Evolutionary conservation across 768 basidiomycete species (phyloP).

Genomic region (Mycena rosella): DNA sequence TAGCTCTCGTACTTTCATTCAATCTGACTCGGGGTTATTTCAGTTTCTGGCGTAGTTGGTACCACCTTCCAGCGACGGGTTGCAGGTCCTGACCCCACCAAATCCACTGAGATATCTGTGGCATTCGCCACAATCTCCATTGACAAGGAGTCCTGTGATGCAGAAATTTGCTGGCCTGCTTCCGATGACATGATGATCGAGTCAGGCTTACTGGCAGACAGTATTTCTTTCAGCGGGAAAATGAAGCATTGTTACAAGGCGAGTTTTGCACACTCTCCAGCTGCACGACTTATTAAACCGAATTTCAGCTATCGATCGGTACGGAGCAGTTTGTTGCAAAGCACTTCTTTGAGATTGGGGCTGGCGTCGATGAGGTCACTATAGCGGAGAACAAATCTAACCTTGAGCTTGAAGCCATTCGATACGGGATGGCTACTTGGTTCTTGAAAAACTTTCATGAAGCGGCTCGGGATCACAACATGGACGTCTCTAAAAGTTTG

Average conservation of each 20-base stretch:
- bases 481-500: background rate
- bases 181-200: background rate
- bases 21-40: background rate
- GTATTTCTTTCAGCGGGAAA: slow-evolving; percentile 1
- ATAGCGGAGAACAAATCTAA: slow-evolving; percentile 4
- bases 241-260: slow-evolving; percentile 20
- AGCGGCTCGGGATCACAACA: background rate
- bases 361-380: slow-evolving; percentile 10
- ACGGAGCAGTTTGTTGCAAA: slow-evolving; percentile 8
- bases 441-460: background rate
- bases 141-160: background rate
- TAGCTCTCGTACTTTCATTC: background rate
- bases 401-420: slow-evolving; percentile 1
- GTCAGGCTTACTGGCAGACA: background rate
- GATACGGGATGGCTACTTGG: slow-evolving; percentile 7
- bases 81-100: slow-evolving; percentile 3
- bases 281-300: background rate
- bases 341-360: slow-evolving; percentile 9
- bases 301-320: slow-evolving; percentile 8
- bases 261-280: background rate
- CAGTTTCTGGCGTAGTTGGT: background rate
- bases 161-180: background rate
- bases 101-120: slow-evolving; percentile 7
- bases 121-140: background rate
- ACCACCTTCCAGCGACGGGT: background rate